Base-by-base conservation (phyloP, 2,329 filamentous ascomycete species). In the Chaetoscypha palmicola region DNA sequence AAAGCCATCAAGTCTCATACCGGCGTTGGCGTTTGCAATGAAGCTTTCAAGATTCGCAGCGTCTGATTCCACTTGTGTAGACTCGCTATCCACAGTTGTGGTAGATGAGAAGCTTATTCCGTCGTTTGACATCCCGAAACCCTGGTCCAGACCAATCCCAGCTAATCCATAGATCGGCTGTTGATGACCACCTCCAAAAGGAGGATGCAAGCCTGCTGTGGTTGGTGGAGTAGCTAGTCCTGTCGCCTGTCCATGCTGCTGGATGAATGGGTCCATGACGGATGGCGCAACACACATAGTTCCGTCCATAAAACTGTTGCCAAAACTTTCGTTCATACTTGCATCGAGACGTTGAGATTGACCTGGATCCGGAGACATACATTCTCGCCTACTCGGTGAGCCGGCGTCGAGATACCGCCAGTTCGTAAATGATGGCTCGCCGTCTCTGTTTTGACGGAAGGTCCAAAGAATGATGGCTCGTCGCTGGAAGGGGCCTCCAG, bases 391-490 rank as follows among this genome's bases (percentile, higher is more conserved):
- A 14, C 45, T 44, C n/a, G 53, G 50, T 23, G 46, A 30, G 7
- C 53, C 38, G 20, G 14, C 14, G 37, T 59, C 51, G 45, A 83
- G 62, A 66, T 79, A 81, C 19, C 75, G 68, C 79, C 78, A 82
- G 28, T 69, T 72, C 1, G 76, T 77, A 12, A 72, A 73, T 1
- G 72, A 68, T 3, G 70, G 68, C 45, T 74, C 72, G 46, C 71
- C 72, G 22, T 69, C 65, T 21, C 66, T 66, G 34, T 66, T 64
- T 52, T 68, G 76, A 63, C 62, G 70, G 60, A 83, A 83, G 2
- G 76, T 77, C 79, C 79, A 83, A 28, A 82, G 68, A 43, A 83
- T 68, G 45, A 81, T 72, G 24, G 69, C 72, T 38, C 77, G 73
- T n/a, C 76, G 72, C 8, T 67, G 71, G 74, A 76, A 81, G 3